Percentiles rank a stretch among this genome's conserved stretches.
Evolutionary conservation across 2,329 filamentous ascomycete species (phyloP).

Genomic region (Clarireedia paspali): DNA sequence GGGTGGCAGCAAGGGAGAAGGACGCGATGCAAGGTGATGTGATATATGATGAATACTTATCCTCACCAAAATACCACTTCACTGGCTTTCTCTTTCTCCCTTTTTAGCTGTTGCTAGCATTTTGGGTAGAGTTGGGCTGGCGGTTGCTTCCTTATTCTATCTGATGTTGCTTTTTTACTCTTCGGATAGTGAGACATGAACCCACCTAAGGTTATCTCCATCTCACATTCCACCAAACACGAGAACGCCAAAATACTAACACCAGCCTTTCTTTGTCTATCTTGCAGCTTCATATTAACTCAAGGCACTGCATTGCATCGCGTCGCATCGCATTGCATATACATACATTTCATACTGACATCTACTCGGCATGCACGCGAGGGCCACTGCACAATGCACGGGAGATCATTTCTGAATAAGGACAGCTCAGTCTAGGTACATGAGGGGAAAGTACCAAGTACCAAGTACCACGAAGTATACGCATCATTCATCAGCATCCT

Average conservation of each 20-base stretch:
- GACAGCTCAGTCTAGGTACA: background rate
- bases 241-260: background rate
- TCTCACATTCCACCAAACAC: background rate
- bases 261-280: background rate
- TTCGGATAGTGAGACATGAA: too few species aligned
- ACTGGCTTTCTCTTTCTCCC: too few species aligned
- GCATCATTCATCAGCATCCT: background rate
- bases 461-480: background rate
- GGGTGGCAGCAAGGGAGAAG: too few species aligned
- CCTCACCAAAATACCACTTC: too few species aligned
- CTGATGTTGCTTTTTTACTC: too few species aligned
- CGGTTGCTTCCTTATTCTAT: too few species aligned
- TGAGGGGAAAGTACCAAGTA: background rate
- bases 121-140: too few species aligned
- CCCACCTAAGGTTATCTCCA: background rate
- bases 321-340: background rate
- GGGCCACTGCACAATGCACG: background rate
- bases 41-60: too few species aligned
- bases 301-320: background rate
- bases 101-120: too few species aligned
- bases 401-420: background rate
- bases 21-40: too few species aligned
- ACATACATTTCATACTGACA: background rate
- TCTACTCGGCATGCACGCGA: background rate
- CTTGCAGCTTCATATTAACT: constrained; percentile 1